Conservation (phyloP, 106 monocot genomes). For the Platanthera guangdongensis region DNA sequence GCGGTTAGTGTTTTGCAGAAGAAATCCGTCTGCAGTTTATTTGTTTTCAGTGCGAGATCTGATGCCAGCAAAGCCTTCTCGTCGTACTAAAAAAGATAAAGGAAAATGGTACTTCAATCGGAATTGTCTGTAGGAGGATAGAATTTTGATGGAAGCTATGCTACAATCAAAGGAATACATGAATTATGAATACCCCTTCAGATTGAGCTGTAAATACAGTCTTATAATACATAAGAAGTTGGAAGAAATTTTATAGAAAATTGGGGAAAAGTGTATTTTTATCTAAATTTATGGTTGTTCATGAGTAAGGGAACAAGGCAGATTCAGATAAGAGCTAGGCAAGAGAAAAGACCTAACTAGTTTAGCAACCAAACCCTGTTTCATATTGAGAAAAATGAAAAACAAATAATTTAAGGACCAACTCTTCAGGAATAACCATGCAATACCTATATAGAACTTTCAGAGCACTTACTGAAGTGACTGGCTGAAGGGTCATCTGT, state of each 20-base stretch:
- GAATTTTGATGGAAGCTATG: background rate
- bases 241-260: background rate
- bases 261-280: background rate
- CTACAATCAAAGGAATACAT: background rate
- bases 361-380: background rate
- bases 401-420: background rate
- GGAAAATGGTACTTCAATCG: background rate
- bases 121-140: background rate
- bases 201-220: background rate
- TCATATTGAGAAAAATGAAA: background rate
- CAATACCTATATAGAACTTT: background rate
- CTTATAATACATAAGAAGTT: background rate
- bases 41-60: constrained; percentile 53
- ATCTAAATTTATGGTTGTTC: background rate
- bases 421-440: background rate
- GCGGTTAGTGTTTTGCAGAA: constrained; percentile 95
- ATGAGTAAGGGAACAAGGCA: background rate
- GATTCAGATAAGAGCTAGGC: background rate
- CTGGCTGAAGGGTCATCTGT: constrained; percentile 91
- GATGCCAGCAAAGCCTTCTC: constrained; percentile 68
- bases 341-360: background rate
- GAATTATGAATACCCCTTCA: background rate
- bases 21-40: constrained; percentile 60
- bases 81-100: constrained; percentile 31
- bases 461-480: constrained; percentile 46